Base-by-base conservation (phyloP, 2,329 filamentous ascomycete genomes). In the Colletotrichum sojae region DNA sequence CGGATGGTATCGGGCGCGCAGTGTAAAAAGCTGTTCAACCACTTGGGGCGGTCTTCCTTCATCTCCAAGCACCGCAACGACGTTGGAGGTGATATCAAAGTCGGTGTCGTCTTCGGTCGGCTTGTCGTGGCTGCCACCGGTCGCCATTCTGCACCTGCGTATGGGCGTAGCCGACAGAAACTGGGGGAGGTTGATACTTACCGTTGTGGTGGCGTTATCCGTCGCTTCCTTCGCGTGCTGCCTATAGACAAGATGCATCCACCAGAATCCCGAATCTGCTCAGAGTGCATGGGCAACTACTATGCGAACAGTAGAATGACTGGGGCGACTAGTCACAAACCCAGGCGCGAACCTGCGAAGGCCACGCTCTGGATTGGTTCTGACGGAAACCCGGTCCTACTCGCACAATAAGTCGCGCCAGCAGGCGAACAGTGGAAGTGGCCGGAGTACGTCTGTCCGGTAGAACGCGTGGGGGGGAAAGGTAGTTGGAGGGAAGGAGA, bases 221-320 rank as follows among this genome's bases (percentile, higher is more conserved):
- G 10, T 45, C 20, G n/a, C 59, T 39, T 43, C 46, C 20, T 45
- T 45, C 4, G 20, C 45, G 46, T 53, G 45, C 6, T 45, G 31
- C 20, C 43, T 15, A 2, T 36, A 16, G 54, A 52, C 22, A 20
- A 64, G 54, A 58, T n/a, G 61, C 31, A 25, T 22, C 61, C 12
- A 22, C 45, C 15, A n/a, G 62, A 39, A 39, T 31, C 22, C 36
- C 46, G 13, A 64, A 6, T 20, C 46, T 16, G 22, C 62, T 64
- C 54, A 51, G 4, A 51, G 20, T 58, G 62, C 54, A 64, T 64
- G 20, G 2, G 36, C 5, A 51, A 36, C 62, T 64, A 27, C 36
- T 58, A 36, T 58, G 46, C 53, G 62, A 64, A 31, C 20, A 64
- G 62, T 64, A 58, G 53, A 64, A 45, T 64, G 62, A 57, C 62